A percentile compares a stretch with the other conserved stretches of the same genome.
Conservation (phyloP, 306 rosid species). For the Corylus americana region DNA sequence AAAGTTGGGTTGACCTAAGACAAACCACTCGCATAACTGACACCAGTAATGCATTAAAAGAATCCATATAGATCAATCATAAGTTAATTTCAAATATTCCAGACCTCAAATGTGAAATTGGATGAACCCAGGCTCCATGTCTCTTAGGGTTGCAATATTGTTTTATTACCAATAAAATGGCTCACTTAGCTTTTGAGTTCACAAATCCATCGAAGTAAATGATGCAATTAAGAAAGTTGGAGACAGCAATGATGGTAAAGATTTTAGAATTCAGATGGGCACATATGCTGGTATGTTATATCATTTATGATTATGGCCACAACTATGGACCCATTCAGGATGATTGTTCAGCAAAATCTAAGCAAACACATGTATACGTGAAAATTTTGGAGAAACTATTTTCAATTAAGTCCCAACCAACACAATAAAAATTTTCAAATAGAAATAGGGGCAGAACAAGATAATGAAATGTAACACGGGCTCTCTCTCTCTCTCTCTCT, state of each 20-base stretch:
- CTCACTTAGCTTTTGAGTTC: neutral
- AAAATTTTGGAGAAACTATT: too few species aligned
- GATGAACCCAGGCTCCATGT: neutral
- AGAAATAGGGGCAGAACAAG: too few species aligned
- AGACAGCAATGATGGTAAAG: neutral
- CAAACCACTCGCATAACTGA: constrained; percentile 23
- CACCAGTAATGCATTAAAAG: constrained; percentile 19
- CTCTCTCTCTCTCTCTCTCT: too few species aligned
- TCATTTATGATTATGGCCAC: neutral
- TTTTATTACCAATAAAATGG: neutral
- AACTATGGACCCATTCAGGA: neutral
- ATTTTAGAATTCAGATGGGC: neutral
- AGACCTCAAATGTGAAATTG: neutral
- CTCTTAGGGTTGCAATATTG: neutral
- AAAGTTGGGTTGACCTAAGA: constrained; percentile 25
- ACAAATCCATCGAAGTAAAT: neutral
- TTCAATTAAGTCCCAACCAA: too few species aligned
- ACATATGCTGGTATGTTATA: neutral
- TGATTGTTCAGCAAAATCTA: neutral
- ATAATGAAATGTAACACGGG: too few species aligned
- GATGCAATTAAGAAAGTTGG: neutral
- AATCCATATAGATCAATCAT: constrained; percentile 4
- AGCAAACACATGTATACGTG: neutral
- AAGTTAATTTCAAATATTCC: neutral
- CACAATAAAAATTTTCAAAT: too few species aligned